Base-by-base conservation (phyloP, 768 basidiomycete species). In the Lactarius sanguifluus region DNA sequence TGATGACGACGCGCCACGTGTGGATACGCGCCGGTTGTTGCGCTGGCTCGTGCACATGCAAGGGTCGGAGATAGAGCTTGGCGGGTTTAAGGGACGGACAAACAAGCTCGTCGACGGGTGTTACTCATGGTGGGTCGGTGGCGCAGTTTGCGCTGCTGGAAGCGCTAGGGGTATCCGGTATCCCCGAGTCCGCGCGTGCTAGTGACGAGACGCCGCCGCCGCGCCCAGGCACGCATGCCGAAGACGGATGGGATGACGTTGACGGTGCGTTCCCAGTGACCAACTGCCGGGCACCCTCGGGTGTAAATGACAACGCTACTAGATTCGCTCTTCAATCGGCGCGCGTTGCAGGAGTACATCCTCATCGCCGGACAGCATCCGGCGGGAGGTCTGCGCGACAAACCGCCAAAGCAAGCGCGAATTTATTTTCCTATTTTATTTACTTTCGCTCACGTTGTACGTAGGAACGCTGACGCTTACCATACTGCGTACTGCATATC, bases 51-150 rank as follows among this genome's bases (percentile, higher is more conserved):
- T 85, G 4, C 81, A 87, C 54, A 90, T 97, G 88, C 96, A 98
- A 74, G 95, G 94, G 0, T 76, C 78, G 1, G 87, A 87, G 52
- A 81, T 84, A 13, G 96, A 98, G 73, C 81, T 94, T 10, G 96
- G 95, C 3, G 97, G 97, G 2, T 98, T 99, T 78, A 84, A 83
- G 63, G 97, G 97, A 0, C 81, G 97, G 61, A 93, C 94, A 70
- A 99, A 98, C 75, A 99, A 99, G 76, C 83, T 99, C n/a, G 96
- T 99, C 0, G 97, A 99, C 72, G 97, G 96, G 5, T 99, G 97
- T 76, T 99, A 99, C 76, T 89, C 91, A n/a, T 99, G 97, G 97
- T 99, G 96, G 97, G 92, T 94, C 28, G 97, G 93, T 2, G 96
- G 96, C 0, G 83, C 90, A n/a, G 18, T 92, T 97, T 73, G 81